A percentile compares a stretch with the other conserved stretches of the same genome.
Evolutionary conservation across 1,139 yeast species (phyloP).

Genomic region (Blastobotrys elegans): DNA sequence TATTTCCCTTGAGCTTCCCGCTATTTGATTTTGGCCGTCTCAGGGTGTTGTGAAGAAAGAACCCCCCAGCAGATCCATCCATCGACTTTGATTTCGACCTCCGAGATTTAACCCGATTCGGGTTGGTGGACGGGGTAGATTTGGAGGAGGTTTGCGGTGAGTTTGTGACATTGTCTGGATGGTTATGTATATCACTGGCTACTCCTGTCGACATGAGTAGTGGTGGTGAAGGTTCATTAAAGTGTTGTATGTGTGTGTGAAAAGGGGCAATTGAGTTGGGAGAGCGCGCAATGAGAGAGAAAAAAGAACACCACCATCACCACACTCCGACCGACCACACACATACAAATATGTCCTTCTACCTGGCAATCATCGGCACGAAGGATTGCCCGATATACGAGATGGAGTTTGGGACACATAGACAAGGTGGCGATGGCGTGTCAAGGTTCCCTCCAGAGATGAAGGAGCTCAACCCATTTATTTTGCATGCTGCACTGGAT

Average conservation of each 20-base stretch:
- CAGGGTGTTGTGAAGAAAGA: neutral
- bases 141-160: neutral
- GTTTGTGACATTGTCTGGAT: neutral
- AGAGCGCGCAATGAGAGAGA: too few relatives aligned
- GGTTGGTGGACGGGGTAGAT: neutral
- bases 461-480: slow-evolving; percentile 79
- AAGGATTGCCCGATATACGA: slow-evolving; percentile 84
- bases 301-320: too few relatives aligned
- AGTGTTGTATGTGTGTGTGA: too few relatives aligned
- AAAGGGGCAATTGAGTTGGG: too few relatives aligned
- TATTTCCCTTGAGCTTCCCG: neutral
- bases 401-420: slow-evolving; percentile 75
- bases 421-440: slow-evolving; percentile 57
- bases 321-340: too few relatives aligned
- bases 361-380: slow-evolving; percentile 84
- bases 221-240: too few relatives aligned
- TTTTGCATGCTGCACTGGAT: slow-evolving; percentile 83
- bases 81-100: neutral
- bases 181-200: neutral
- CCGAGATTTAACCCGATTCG: neutral
- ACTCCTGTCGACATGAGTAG: slow-evolving; percentile 1
- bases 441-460: slow-evolving; percentile 63
- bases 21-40: neutral
- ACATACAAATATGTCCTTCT: slow-evolving; percentile 66
- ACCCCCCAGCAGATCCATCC: slow-evolving; percentile 2